Conservation (phyloP, 176 grass and related monocot genomes). For the sorghum (Sorghum bicolor) region DNA sequence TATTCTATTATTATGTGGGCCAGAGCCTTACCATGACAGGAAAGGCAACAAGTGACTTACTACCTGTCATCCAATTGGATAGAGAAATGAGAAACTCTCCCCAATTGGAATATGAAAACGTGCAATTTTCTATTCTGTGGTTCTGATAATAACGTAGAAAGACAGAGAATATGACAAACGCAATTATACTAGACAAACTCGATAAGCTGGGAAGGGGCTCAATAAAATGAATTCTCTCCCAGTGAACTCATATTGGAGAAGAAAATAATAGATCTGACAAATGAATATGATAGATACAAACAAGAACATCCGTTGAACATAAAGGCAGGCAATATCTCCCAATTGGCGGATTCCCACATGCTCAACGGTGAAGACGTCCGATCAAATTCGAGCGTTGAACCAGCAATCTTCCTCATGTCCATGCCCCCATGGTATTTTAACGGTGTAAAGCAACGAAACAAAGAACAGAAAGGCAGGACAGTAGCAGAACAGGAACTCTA, state of each 20-base stretch:
- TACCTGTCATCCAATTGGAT: background rate
- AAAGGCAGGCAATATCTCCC: background rate
- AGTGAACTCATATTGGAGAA: background rate
- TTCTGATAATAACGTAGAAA: background rate
- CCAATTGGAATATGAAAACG: background rate
- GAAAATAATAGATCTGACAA: constrained; percentile 24
- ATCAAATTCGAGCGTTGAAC: background rate
- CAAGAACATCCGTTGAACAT: background rate
- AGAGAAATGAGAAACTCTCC: background rate
- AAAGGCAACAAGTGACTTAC: background rate
- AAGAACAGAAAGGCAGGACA: background rate
- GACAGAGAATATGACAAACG: background rate
- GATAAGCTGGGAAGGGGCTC: background rate
- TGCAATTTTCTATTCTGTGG: background rate
- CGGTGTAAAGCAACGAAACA: background rate
- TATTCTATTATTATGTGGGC: background rate
- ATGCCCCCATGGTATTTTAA: background rate
- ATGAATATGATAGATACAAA: background rate
- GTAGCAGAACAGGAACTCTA: background rate
- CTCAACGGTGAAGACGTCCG: background rate
- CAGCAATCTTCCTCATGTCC: background rate
- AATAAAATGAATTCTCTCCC: background rate
- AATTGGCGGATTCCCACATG: background rate
- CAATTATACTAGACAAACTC: background rate
- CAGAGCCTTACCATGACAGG: background rate